Percentiles rank a stretch among this genome's conserved stretches.
These are phyloP conservation scores for Suhomyces chickasaworum DNA, from an alignment of 1,139 yeast genomes.

Conservation along the genomic window DNA sequence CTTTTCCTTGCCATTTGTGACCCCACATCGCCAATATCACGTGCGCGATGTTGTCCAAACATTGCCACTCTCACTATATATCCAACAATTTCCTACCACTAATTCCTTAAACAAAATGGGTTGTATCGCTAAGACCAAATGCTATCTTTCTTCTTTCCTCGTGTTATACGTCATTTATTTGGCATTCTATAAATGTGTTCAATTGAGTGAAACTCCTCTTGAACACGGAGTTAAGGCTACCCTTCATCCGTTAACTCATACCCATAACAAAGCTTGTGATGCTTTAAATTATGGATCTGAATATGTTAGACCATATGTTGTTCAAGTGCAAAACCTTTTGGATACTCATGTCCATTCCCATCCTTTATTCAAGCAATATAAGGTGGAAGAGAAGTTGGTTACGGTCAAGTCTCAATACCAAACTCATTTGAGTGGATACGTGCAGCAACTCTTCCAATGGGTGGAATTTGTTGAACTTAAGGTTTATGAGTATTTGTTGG, in stretches of 20 bases:
- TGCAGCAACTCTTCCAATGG: slow-evolving; percentile 31
- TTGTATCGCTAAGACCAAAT: slow-evolving; percentile 27
- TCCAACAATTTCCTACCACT: not conserved
- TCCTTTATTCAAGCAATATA: slow-evolving; percentile 37
- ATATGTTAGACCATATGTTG: slow-evolving; percentile 36
- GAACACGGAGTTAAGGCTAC: slow-evolving; percentile 28
- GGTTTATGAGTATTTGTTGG: slow-evolving; percentile 24
- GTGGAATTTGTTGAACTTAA: slow-evolving; percentile 37
- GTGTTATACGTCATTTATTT: slow-evolving; percentile 42
- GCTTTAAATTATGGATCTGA: slow-evolving; percentile 34
- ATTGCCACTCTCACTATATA: slow-evolving; percentile 4
- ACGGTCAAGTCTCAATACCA: slow-evolving; percentile 22
- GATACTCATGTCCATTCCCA: slow-evolving; percentile 42
- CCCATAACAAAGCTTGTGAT: slow-evolving; percentile 40
- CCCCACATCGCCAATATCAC: slow-evolving; percentile 2
- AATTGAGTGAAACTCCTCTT: slow-evolving; percentile 35
- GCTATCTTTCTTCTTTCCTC: slow-evolving; percentile 31
- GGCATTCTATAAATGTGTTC: slow-evolving; percentile 43
- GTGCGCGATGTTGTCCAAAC: slow-evolving; percentile 4
- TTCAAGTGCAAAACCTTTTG: slow-evolving; percentile 31
- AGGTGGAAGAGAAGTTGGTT: slow-evolving; percentile 33
- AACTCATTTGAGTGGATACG: slow-evolving; percentile 31
- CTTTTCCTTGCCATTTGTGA: too few species aligned
- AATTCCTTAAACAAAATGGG: slow-evolving; percentile 16
- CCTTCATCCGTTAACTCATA: slow-evolving; percentile 43